phyloP scores from a whole-genome alignment of 331 rosid genomes.

The Ulmus americana region DNA sequence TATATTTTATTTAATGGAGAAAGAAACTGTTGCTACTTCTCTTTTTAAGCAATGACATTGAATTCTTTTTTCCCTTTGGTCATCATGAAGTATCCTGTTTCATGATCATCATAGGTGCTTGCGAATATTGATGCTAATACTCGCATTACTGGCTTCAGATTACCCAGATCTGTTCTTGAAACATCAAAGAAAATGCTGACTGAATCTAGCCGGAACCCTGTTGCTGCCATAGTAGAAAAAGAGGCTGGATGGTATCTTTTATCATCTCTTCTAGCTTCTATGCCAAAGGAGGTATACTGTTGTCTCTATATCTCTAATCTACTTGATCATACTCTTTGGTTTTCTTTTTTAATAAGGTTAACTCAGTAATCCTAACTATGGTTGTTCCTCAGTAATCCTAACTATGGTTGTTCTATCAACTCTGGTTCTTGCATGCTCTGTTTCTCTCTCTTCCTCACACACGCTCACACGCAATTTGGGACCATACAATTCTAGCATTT shows the following conservation, averaged over 20 bases:
- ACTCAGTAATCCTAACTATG: too few species aligned
- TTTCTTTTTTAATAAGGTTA: too few species aligned
- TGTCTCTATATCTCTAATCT: conserved; percentile 1
- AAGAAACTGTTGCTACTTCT: neutral
- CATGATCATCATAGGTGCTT: neutral
- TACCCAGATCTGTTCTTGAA: conserved; percentile 77
- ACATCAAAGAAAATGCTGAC: conserved; percentile 80
- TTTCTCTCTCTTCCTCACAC: too few species aligned
- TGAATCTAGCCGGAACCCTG: conserved; percentile 65
- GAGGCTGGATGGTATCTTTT: conserved; percentile 98
- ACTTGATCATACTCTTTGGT: too few species aligned
- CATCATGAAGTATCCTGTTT: neutral
- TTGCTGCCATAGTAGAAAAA: conserved; percentile 67
- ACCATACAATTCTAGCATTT: conserved; percentile 5
- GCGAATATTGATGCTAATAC: conserved; percentile 4
- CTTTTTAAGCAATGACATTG: conserved; percentile 1
- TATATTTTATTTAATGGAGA: neutral
- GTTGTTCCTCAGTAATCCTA: too few species aligned
- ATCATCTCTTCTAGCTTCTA: conserved; percentile 77
- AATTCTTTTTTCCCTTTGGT: neutral
- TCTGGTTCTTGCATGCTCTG: too few species aligned
- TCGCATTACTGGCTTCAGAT: conserved; percentile 39
- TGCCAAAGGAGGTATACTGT: conserved; percentile 76
- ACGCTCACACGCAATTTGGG: too few species aligned
- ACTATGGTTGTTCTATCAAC: too few species aligned